These are phyloP conservation scores for Gnomoniopsis sp. DNA, from an alignment of 2,329 filamentous ascomycete genomes.

Conservation along the genomic window DNA sequence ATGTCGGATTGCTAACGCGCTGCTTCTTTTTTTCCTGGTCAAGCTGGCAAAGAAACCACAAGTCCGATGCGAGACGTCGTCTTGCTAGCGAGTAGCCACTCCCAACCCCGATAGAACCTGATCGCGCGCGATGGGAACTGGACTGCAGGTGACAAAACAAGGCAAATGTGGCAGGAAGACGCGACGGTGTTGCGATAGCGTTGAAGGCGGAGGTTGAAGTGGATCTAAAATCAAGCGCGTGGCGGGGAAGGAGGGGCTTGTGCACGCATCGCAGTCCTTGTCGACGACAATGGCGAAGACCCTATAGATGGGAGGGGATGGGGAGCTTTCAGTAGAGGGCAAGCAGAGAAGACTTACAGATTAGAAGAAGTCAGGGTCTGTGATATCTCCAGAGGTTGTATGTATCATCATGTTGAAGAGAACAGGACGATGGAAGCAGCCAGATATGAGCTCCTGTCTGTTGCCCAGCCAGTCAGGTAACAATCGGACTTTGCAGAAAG, in stretches of 20 bases:
- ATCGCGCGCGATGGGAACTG: background rate
- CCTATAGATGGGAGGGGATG: background rate
- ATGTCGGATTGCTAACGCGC: background rate
- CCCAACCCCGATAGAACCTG: background rate
- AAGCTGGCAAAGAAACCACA: background rate
- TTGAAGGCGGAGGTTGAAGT: background rate
- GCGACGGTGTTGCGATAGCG: background rate
- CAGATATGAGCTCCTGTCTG: constrained; percentile 3
- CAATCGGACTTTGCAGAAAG: background rate
- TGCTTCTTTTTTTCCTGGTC: background rate
- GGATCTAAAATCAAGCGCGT: constrained; percentile 1
- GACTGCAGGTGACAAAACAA: background rate
- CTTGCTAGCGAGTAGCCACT: background rate
- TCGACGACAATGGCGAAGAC: background rate
- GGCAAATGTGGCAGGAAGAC: background rate
- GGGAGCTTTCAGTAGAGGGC: background rate
- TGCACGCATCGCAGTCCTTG: background rate
- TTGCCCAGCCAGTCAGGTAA: constrained; percentile 4
- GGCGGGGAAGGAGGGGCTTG: constrained; percentile 11
- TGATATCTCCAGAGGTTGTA: constrained; percentile 7
- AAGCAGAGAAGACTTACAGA: background rate
- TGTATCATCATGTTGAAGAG: constrained; percentile 14
- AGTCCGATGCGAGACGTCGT: background rate
- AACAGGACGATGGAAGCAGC: background rate
- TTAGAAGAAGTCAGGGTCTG: constrained; percentile 5